phyloP scores from a whole-genome alignment of 768 basidiomycete genomes.

The Suillus americanus region DNA sequence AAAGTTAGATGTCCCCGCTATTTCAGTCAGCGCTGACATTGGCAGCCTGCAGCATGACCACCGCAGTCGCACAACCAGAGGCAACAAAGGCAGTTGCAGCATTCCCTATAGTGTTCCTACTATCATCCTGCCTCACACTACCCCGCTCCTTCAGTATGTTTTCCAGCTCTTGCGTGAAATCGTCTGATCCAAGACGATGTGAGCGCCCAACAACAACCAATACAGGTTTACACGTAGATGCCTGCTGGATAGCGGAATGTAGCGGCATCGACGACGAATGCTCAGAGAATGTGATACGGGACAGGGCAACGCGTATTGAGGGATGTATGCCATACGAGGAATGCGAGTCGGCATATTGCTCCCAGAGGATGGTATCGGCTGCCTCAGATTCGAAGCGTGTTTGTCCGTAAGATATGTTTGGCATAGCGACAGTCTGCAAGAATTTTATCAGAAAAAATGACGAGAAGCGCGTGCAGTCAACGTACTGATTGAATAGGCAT shows the following conservation, averaged over 20 bases:
- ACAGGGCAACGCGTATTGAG: constrained; percentile 39
- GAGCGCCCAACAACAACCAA: constrained; percentile 80
- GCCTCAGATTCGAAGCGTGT: constrained; percentile 73
- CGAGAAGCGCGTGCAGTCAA: constrained; percentile 4
- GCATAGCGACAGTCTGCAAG: constrained; percentile 45
- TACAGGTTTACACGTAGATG: constrained; percentile 36
- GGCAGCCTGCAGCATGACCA: constrained; percentile 70
- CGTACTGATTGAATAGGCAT: constrained; percentile 9
- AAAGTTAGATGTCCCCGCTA: not conserved
- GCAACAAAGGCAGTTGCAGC: constrained; percentile 76
- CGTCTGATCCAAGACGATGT: constrained; percentile 61
- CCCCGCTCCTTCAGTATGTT: constrained; percentile 38
- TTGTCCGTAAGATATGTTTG: constrained; percentile 74
- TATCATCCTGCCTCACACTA: constrained; percentile 20
- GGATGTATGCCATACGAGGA: constrained; percentile 10
- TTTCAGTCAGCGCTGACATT: constrained; percentile 18
- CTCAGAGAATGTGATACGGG: constrained; percentile 62
- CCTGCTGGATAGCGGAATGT: constrained; percentile 50
- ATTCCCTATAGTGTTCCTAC: constrained; percentile 84
- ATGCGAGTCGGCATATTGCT: constrained; percentile 45
- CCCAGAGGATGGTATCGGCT: constrained; percentile 81
- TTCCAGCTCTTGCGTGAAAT: constrained; percentile 58
- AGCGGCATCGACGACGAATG: constrained; percentile 54
- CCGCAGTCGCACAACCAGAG: constrained; percentile 52
- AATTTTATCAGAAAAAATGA: constrained; percentile 7